Conservation (phyloP, 2,329 filamentous ascomycete species). For the Alternaria brassicae region DNA sequence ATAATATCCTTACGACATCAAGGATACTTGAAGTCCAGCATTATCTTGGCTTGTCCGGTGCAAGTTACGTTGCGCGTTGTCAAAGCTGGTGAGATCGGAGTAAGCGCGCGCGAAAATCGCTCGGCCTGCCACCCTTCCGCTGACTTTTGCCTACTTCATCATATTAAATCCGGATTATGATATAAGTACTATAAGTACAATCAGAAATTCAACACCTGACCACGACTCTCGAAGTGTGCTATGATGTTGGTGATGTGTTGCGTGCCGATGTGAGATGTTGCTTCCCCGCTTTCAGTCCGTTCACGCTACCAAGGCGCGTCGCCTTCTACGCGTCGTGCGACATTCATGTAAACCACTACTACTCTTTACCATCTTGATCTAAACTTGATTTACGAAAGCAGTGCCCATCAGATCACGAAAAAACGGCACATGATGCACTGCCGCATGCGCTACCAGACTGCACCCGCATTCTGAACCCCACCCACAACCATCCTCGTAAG, state of each 20-base stretch:
- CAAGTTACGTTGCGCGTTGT: too few relatives aligned
- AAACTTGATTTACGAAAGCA: background rate
- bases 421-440: background rate
- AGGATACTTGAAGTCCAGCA: background rate
- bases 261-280: background rate
- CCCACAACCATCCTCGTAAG: background rate
- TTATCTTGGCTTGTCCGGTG: too few relatives aligned
- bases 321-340: background rate
- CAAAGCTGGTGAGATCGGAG: background rate
- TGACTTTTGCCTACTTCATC: background rate
- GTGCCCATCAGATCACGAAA: background rate
- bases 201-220: background rate
- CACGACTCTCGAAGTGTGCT: background rate
- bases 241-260: background rate
- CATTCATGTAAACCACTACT: background rate
- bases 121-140: background rate
- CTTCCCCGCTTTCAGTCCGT: background rate
- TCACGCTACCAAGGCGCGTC: background rate
- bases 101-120: background rate
- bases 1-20: too few relatives aligned
- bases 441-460: background rate
- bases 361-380: background rate
- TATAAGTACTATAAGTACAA: too few relatives aligned
- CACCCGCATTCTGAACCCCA: background rate
- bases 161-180: background rate